Evolutionary conservation across 495 filamentous ascomycete genomes (phyloP).

Genomic region (Xylaria curta): DNA sequence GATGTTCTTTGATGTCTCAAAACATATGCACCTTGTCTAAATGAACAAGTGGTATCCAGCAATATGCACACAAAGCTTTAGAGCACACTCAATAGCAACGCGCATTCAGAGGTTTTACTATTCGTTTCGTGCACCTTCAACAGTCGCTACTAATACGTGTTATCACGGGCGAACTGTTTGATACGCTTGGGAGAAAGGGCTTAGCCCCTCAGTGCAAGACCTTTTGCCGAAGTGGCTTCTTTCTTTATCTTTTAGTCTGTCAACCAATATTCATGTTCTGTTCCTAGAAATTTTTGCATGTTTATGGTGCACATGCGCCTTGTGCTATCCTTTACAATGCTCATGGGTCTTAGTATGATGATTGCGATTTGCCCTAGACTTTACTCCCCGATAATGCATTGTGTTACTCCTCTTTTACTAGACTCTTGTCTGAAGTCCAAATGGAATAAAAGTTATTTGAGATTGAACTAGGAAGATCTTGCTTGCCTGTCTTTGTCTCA

Average conservation of each 20-base stretch:
- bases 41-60: not conserved
- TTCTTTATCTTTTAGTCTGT: not conserved
- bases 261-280: not conserved
- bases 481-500: too few relatives aligned
- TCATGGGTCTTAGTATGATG: not conserved
- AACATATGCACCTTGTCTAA: not conserved
- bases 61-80: not conserved
- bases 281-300: not conserved
- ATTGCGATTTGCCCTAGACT: not conserved
- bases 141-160: not conserved
- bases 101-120: not conserved
- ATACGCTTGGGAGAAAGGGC: too few relatives aligned
- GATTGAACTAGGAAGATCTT: too few relatives aligned
- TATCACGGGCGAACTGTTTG: not conserved
- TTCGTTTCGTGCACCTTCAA: not conserved
- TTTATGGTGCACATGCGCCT: not conserved
- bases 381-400: not conserved
- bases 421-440: too few relatives aligned
- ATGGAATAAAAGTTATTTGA: too few relatives aligned
- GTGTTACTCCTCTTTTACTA: too few relatives aligned
- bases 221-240: not conserved
- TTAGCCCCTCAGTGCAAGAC: not conserved
- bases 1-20: constrained; percentile 15
- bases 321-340: not conserved
- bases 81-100: not conserved